Evolutionary conservation across 176 grass and related monocot species (phyloP).

Genomic region (Triticum dicoccoides): DNA sequence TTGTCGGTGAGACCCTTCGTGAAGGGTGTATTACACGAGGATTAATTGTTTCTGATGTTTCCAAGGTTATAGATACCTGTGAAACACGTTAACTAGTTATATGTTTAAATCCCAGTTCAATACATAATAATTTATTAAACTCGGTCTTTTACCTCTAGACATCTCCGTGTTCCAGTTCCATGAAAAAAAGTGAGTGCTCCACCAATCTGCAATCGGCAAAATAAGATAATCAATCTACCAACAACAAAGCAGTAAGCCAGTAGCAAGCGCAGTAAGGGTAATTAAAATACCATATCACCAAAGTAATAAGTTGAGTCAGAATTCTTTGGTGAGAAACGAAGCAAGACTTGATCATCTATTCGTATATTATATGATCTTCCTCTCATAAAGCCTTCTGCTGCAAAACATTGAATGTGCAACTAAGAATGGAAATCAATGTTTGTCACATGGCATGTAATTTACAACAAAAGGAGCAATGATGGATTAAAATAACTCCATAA

Average conservation of each 20-base stretch:
- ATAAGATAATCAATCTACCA: conserved; percentile 22
- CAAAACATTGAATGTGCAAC: conserved; percentile 25
- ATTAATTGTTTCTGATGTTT: conserved; percentile 90
- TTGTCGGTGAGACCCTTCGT: conserved; percentile 81
- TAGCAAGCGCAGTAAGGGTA: conserved; percentile 3
- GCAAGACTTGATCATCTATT: conserved; percentile 83
- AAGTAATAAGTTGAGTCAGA: conserved; percentile 97
- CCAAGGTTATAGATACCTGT: conserved; percentile 86
- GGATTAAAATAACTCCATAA: conserved; percentile 19
- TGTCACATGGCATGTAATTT: not conserved
- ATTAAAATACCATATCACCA: conserved; percentile 81
- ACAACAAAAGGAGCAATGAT: not conserved
- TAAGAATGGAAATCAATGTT: conserved; percentile 34
- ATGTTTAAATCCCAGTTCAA: conserved; percentile 19
- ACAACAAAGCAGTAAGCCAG: not conserved
- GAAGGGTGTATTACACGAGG: conserved; percentile 88
- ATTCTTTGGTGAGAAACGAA: conserved; percentile 94
- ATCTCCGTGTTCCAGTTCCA: conserved; percentile 58
- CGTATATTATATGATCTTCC: conserved; percentile 97
- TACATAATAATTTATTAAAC: conserved; percentile 15
- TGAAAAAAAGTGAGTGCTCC: conserved; percentile 91
- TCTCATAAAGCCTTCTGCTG: conserved; percentile 89
- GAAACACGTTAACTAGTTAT: conserved; percentile 8
- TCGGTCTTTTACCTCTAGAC: conserved; percentile 70
- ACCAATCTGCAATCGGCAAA: conserved; percentile 64